Conservation (phyloP, 2,329 filamentous ascomycete species). For the Colletotrichum sp. region DNA sequence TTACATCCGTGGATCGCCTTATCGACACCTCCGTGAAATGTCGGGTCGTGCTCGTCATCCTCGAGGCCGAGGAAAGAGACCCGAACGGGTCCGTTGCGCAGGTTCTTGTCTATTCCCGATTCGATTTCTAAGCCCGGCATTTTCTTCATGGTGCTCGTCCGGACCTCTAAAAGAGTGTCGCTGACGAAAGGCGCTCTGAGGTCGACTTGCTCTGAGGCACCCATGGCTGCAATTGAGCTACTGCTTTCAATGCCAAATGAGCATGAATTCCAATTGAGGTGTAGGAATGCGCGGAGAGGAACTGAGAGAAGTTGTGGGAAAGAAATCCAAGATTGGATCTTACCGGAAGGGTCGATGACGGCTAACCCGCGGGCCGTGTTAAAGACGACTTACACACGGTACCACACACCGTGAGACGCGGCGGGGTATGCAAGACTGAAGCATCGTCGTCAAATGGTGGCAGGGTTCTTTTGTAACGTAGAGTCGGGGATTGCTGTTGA, state of each 20-base stretch:
- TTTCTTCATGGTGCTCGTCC: conserved; percentile 60
- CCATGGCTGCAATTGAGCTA: not conserved
- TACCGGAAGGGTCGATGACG: not conserved
- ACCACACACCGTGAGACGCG: not conserved
- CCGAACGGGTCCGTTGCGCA: conserved; percentile 46
- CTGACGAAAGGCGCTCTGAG: conserved; percentile 45
- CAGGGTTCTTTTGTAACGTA: not conserved
- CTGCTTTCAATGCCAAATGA: not conserved
- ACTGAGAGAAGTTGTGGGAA: not conserved
- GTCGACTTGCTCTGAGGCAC: conserved; percentile 31
- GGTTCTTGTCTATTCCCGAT: conserved; percentile 62
- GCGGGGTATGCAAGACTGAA: not conserved
- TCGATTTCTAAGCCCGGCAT: conserved; percentile 55
- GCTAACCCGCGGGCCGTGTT: not conserved
- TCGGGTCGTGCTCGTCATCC: conserved; percentile 66
- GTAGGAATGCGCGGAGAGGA: not conserved
- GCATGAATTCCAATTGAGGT: not conserved
- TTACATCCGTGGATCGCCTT: conserved; percentile 66
- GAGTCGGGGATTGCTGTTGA: not conserved
- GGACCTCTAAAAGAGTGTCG: conserved; percentile 61
- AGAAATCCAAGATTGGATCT: not conserved
- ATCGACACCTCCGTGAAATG: conserved; percentile 66
- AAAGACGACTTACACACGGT: not conserved
- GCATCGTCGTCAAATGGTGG: not conserved
- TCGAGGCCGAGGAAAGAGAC: conserved; percentile 57